Percentiles rank a stretch among this genome's conserved stretches.
phyloP scores from a whole-genome alignment of 768 basidiomycete genomes.

The Butyriboletus loyo region DNA sequence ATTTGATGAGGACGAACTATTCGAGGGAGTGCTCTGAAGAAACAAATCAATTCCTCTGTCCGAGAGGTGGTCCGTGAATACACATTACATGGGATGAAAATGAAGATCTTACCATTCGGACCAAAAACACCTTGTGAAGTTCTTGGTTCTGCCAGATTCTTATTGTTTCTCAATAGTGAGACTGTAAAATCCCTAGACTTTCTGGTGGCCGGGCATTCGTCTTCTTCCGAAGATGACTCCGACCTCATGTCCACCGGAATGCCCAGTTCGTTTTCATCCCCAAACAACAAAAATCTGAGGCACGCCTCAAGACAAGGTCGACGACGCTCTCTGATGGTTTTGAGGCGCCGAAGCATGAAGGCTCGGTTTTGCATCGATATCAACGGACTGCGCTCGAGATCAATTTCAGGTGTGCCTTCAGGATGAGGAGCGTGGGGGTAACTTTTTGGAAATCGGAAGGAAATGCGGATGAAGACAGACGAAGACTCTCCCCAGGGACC shows the following conservation, averaged over 20 bases:
- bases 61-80: neutral
- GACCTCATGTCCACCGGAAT: conserved; percentile 44
- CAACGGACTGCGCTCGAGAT: conserved; percentile 79
- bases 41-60: conserved; percentile 81
- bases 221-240: conserved; percentile 68
- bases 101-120: conserved; percentile 62
- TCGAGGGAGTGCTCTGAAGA: conserved; percentile 75
- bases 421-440: conserved; percentile 70
- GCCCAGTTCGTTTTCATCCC: conserved; percentile 53
- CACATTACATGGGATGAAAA: neutral
- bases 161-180: conserved; percentile 57
- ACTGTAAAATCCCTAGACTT: conserved; percentile 51
- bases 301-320: conserved; percentile 85
- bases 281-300: conserved; percentile 74
- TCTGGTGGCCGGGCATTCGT: conserved; percentile 41
- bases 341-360: conserved; percentile 74
- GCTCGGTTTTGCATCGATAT: conserved; percentile 76
- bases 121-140: conserved; percentile 89
- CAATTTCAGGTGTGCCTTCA: conserved; percentile 66
- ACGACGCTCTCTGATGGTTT: conserved; percentile 65
- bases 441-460: conserved; percentile 82
- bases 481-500: conserved; percentile 90
- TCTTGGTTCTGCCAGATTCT: conserved; percentile 80
- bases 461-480: conserved; percentile 81
- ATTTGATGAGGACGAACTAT: conserved; percentile 53